Percentiles rank a stretch among this genome's conserved stretches.
These are phyloP conservation scores for Azolla pinnata DNA, from an alignment of 75 land plant genomes.

Conservation along the genomic window DNA sequence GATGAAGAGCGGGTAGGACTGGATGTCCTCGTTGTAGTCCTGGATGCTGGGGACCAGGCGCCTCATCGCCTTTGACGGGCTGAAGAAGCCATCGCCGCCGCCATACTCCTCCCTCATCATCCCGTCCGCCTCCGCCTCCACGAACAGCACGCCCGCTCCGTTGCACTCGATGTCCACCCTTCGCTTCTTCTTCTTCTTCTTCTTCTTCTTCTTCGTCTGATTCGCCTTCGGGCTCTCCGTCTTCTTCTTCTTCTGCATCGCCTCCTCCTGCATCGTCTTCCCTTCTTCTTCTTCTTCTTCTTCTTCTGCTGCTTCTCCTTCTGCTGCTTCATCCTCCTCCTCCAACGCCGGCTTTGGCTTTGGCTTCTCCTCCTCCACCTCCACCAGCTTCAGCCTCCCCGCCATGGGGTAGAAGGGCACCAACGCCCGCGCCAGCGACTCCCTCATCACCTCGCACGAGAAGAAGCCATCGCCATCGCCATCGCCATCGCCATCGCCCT, in stretches of 20 bases:
- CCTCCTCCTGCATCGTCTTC: no score
- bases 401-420: slow-evolving; percentile 75
- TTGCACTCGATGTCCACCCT: slow-evolving; percentile 56
- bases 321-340: no score
- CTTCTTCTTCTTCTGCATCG: no score
- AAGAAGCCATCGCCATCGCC: slow-evolving; percentile 22
- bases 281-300: no score
- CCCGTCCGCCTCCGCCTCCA: slow-evolving; percentile 40
- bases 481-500: no score
- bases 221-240: no score
- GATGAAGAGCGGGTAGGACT: slow-evolving; percentile 52
- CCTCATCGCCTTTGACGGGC: slow-evolving; percentile 34
- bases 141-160: slow-evolving; percentile 49
- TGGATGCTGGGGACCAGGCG: slow-evolving; percentile 47
- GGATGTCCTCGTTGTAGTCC: slow-evolving; percentile 41
- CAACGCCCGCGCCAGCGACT: slow-evolving; percentile 34
- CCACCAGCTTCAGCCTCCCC: slow-evolving; percentile 50
- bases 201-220: no score
- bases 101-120: slow-evolving; percentile 39
- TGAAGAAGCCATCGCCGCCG: slow-evolving; percentile 38
- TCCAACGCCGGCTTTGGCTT: no score
- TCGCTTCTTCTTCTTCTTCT: slow-evolving; percentile 21
- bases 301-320: no score
- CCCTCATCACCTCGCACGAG: slow-evolving; percentile 25
- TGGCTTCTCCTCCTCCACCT: no score